Conservation (phyloP, 2,329 filamentous ascomycete species). For the Cordyceps fumosorosea region DNA sequence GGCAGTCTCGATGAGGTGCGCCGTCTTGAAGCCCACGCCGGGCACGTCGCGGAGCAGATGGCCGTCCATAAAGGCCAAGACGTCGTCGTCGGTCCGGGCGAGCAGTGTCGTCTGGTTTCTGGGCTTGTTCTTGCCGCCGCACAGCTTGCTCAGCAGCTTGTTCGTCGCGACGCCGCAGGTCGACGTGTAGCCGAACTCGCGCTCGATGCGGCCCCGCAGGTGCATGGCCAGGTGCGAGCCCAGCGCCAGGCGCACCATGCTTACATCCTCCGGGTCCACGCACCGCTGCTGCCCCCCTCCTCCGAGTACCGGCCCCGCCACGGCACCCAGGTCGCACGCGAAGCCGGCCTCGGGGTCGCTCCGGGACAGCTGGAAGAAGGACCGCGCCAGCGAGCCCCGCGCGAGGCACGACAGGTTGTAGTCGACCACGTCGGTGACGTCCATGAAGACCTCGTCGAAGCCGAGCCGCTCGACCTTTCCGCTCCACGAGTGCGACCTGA, state of each 20-base stretch:
- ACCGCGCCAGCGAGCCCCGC: constrained; percentile 51
- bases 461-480: constrained; percentile 73
- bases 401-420: constrained; percentile 75
- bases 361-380: constrained; percentile 73
- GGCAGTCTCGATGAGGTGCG: constrained; percentile 44
- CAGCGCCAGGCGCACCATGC: constrained; percentile 59
- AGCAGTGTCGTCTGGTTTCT: constrained; percentile 79
- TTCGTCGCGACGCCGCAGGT: constrained; percentile 84
- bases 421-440: constrained; percentile 78
- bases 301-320: constrained; percentile 55
- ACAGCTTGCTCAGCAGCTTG: constrained; percentile 80
- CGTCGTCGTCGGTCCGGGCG: constrained; percentile 51
- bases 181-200: constrained; percentile 74
- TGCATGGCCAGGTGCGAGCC: constrained; percentile 76
- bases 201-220: constrained; percentile 65
- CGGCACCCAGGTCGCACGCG: constrained; percentile 60
- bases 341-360: constrained; percentile 77
- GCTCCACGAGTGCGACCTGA: constrained; percentile 72
- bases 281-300: constrained; percentile 18
- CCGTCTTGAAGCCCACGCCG: constrained; percentile 71
- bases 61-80: constrained; percentile 63
- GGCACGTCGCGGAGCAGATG: constrained; percentile 77
- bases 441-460: constrained; percentile 76
- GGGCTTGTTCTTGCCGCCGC: constrained; percentile 78
- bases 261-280: constrained; percentile 27